Evolutionary conservation across 441 rosid genomes (phyloP), one percentile per base, ranked within the genome.

Genomic region (Erodium moschatum): DNA sequence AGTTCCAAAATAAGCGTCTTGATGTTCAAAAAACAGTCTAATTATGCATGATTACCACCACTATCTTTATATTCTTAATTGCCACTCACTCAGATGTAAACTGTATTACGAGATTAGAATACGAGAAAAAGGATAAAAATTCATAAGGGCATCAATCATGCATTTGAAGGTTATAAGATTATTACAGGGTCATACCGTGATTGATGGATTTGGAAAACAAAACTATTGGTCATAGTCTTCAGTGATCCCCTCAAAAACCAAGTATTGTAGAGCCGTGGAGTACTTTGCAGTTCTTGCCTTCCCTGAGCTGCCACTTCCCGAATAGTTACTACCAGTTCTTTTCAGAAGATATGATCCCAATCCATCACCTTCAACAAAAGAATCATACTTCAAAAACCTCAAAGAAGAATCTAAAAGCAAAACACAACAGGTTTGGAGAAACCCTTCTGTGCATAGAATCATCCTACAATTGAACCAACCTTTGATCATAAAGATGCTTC

Each of bases 311-410:
- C 66, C 76, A 68, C 74, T 72, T 64, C 61, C 75, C 5, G 74
- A 68, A 54, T 69, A 62, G 50, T 62, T 72, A 61, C 74, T 74
- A 70, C 75, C 8, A 21, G 65, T 61, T 10, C 60, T 75, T 77
- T 65, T 85, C 73, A 93, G 73, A 33, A 82, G 77, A 84, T 83
- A 93, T 0, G 87, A 87, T 66, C 95, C 89, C 0, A 66, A 71
- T 38, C 90, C 93, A 82, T 83, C 81, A 70, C 88, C 96, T 91
- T 77, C 64, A 71, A 54, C 31, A 69, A 4, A 12, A 58, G 72
- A n/a, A 64, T 38, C 18, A 6, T 63, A 40, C 4, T 2, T 16
- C 19, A 24, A 24, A 48, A 21, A 20, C 19, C 18, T 11, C 24
- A 54, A 42, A 56, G 13, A 29, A 0, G 21, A 13, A 35, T 44